A percentile compares a stretch with the other conserved stretches of the same genome.
Evolutionary conservation across 129 eudicot species (phyloP).

Genomic region (Centrapalus pauciflorus): DNA sequence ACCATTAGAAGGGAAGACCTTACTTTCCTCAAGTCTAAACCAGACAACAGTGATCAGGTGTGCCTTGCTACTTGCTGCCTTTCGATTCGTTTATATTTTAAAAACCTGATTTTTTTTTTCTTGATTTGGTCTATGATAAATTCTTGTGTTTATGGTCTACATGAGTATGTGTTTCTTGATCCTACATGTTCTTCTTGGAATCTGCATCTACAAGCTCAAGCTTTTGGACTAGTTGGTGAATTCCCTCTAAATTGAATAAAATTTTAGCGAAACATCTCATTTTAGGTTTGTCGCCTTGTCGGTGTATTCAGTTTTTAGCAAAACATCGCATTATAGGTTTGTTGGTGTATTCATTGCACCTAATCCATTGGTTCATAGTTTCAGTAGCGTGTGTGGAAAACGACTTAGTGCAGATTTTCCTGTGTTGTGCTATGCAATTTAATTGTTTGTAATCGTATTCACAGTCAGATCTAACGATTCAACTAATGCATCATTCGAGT

Average conservation of each 20-base stretch:
- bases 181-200: not conserved
- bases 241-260: too few species aligned
- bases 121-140: not conserved
- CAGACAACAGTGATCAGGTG: slow-evolving; percentile 27
- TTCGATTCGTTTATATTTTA: not conserved
- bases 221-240: not conserved
- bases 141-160: not conserved
- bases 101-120: not conserved
- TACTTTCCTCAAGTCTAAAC: slow-evolving; percentile 42
- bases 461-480: not conserved
- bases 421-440: not conserved
- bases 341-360: not conserved
- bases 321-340: not conserved
- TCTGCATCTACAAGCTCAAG: not conserved
- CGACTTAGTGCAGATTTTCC: not conserved
- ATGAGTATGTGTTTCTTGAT: not conserved
- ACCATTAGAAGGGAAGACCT: slow-evolving; percentile 69
- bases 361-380: not conserved
- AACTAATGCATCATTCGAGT: not conserved
- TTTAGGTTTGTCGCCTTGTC: too few species aligned
- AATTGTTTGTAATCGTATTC: too few species aligned
- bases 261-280: too few species aligned
- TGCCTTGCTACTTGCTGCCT: not conserved
- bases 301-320: not conserved
- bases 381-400: not conserved